phyloP scores from a whole-genome alignment of 805 yeast species.

The Myxozyma melibiosi region DNA sequence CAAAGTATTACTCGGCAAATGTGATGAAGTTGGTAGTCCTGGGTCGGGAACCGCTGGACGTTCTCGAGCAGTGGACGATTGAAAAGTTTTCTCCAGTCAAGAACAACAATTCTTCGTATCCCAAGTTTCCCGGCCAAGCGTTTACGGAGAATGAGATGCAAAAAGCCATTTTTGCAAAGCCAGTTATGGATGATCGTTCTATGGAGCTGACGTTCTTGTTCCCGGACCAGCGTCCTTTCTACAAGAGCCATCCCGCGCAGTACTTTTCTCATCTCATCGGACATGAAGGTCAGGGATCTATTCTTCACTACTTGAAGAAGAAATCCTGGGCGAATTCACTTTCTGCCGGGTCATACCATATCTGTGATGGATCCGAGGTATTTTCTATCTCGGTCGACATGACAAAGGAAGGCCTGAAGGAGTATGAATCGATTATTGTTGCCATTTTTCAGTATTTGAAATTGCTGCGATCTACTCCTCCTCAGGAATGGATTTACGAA shows the following conservation, averaged over 20 bases:
- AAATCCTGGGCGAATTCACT: slow-evolving; percentile 80
- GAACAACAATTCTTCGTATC: slow-evolving; percentile 48
- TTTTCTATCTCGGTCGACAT: slow-evolving; percentile 75
- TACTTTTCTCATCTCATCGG: slow-evolving; percentile 84
- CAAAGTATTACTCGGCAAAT: slow-evolving; percentile 75
- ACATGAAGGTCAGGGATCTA: slow-evolving; percentile 89
- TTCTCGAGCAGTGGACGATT: slow-evolving; percentile 69
- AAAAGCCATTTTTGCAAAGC: slow-evolving; percentile 59
- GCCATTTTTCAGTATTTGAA: slow-evolving; percentile 73
- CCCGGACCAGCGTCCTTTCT: slow-evolving; percentile 70
- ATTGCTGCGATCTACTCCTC: slow-evolving; percentile 57
- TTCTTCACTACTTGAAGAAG: slow-evolving; percentile 67
- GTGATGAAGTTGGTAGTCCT: slow-evolving; percentile 83
- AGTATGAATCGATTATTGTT: slow-evolving; percentile 63
- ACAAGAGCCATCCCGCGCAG: slow-evolving; percentile 69
- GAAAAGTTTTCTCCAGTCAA: slow-evolving; percentile 65
- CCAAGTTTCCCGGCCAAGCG: slow-evolving; percentile 52
- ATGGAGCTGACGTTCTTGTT: slow-evolving; percentile 69
- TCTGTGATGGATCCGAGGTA: slow-evolving; percentile 62
- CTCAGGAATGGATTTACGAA: slow-evolving; percentile 77
- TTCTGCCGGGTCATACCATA: slow-evolving; percentile 64
- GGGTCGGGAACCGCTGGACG: slow-evolving; percentile 77
- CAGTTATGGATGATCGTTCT: slow-evolving; percentile 77
- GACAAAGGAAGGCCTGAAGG: slow-evolving; percentile 64
- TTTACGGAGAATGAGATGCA: slow-evolving; percentile 51